These are phyloP conservation scores for Fraxinus sp. DNA, from an alignment of 305 asterid species.

Conservation along the genomic window DNA sequence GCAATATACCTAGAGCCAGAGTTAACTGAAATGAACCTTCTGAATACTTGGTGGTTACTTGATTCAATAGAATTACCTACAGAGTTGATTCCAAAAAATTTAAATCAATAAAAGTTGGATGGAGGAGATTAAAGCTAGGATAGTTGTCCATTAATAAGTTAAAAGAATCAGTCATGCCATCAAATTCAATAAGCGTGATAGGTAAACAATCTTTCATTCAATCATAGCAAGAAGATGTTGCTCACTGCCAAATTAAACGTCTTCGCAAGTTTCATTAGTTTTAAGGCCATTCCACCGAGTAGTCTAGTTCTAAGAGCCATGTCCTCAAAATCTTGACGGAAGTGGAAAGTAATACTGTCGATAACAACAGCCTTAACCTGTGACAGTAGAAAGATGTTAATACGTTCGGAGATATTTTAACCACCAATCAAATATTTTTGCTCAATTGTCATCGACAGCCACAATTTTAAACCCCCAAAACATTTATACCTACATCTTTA, in stretches of 20 bases:
- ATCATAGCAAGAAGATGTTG: conserved; percentile 14
- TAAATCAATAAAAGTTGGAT: not conserved
- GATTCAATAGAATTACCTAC: conserved; percentile 84
- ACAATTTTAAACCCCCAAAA: conserved; percentile 12
- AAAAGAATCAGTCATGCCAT: not conserved
- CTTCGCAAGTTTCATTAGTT: conserved; percentile 89
- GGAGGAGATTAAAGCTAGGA: not conserved
- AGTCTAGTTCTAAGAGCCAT: conserved; percentile 90
- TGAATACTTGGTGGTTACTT: conserved; percentile 76
- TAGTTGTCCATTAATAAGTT: not conserved
- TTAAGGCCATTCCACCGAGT: conserved; percentile 82
- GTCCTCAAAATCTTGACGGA: conserved; percentile 93
- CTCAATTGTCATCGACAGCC: not conserved
- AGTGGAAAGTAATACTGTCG: conserved; percentile 93
- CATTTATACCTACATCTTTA: conserved; percentile 68
- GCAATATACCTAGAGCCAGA: conserved; percentile 81
- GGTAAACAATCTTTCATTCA: not conserved
- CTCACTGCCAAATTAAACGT: conserved; percentile 80
- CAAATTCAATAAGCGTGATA: not conserved
- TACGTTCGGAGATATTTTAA: conserved; percentile 6
- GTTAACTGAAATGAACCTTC: conserved; percentile 84
- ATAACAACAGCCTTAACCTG: conserved; percentile 82
- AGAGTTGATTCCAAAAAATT: conserved; percentile 22
- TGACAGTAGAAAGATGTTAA: conserved; percentile 20
- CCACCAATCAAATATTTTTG: conserved; percentile 8